Percentiles rank a stretch among this genome's conserved stretches.
These are phyloP conservation scores for Botrytis byssoidea DNA, from an alignment of 2,329 filamentous ascomycete species.

Conservation along the genomic window DNA sequence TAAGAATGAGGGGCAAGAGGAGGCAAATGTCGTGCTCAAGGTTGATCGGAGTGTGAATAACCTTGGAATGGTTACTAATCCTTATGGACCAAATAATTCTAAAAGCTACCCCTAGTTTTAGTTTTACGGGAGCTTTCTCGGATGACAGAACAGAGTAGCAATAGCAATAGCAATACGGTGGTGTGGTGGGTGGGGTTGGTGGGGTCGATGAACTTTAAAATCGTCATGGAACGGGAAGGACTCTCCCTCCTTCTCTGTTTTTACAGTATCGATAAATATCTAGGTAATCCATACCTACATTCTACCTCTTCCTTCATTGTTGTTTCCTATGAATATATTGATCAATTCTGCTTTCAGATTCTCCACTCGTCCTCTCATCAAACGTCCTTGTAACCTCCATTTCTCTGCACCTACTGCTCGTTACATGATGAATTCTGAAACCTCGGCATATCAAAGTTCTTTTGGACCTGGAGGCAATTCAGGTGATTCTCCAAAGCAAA, in stretches of 20 bases:
- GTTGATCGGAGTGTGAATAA: not conserved
- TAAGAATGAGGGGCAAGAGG: not conserved
- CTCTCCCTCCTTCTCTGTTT: not conserved
- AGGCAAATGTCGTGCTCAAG: not conserved
- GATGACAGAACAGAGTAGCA: no score
- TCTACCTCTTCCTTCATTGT: not conserved
- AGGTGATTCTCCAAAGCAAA: slow-evolving; percentile 75
- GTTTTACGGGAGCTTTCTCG: not conserved
- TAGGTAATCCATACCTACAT: not conserved
- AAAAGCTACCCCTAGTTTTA: no score
- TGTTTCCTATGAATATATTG: not conserved
- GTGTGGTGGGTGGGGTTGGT: not conserved
- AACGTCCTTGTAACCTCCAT: not conserved
- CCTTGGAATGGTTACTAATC: no score
- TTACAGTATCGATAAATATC: not conserved
- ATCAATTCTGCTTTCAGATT: not conserved
- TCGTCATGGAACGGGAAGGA: not conserved
- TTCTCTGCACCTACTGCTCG: slow-evolving; percentile 13
- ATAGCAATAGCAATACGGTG: not conserved
- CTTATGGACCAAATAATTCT: no score
- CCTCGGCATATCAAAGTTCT: slow-evolving; percentile 39
- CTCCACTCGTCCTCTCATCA: not conserved
- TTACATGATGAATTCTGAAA: slow-evolving; percentile 46
- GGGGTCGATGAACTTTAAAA: not conserved
- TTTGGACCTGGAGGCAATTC: slow-evolving; percentile 43